These are phyloP conservation scores for Blepharisma stoltei DNA, from an alignment of 73 alveolate species.

Conservation along the genomic window DNA sequence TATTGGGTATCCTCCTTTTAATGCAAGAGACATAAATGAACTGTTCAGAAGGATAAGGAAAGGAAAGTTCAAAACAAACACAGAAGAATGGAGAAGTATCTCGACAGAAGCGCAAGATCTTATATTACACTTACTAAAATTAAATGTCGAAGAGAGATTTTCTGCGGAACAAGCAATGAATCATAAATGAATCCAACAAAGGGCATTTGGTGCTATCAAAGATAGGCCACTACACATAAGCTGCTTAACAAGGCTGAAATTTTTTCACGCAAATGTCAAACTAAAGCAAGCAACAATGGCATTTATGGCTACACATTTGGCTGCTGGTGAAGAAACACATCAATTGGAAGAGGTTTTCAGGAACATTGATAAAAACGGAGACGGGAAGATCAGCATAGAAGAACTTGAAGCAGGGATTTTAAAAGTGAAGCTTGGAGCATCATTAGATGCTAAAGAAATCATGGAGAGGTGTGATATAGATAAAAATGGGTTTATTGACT, in stretches of 20 bases:
- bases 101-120: slow-evolving; percentile 64
- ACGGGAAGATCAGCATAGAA: neutral
- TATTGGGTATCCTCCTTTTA: slow-evolving; percentile 58
- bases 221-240: no score
- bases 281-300: neutral
- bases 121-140: slow-evolving; percentile 22
- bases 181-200: neutral
- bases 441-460: neutral
- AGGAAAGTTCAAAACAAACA: slow-evolving; percentile 39
- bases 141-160: neutral
- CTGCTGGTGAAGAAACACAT: neutral
- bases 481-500: neutral
- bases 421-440: slow-evolving; percentile 1
- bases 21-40: slow-evolving; percentile 57
- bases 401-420: neutral
- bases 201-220: no score
- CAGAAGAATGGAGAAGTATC: slow-evolving; percentile 66
- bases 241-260: neutral
- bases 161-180: neutral
- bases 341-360: slow-evolving; percentile 13
- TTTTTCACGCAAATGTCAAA: neutral
- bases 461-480: neutral
- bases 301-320: neutral
- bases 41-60: slow-evolving; percentile 40
- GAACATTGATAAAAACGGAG: slow-evolving; percentile 12